These are phyloP conservation scores for Neodidymelliopsis sp. DNA, from an alignment of 2,329 filamentous ascomycete genomes.

Conservation along the genomic window DNA sequence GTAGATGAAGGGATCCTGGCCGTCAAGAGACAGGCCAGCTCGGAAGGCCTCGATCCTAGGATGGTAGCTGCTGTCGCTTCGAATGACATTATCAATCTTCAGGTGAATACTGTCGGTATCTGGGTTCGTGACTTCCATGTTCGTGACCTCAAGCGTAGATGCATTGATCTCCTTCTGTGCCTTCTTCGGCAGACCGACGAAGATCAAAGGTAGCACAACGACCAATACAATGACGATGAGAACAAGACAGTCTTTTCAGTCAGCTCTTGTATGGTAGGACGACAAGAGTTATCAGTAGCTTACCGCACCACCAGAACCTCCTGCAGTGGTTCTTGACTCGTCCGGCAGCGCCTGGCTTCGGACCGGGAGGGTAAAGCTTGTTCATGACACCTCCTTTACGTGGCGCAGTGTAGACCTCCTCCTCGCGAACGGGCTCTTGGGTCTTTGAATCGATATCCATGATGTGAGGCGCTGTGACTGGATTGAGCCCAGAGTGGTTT, in stretches of 20 bases:
- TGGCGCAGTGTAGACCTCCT: slow-evolving; percentile 28
- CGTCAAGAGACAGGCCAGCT: slow-evolving; percentile 58
- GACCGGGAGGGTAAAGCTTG: slow-evolving; percentile 45
- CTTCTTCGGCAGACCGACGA: slow-evolving; percentile 65
- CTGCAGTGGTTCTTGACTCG: slow-evolving; percentile 48
- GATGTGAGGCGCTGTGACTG: slow-evolving; percentile 1
- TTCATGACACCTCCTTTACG: slow-evolving; percentile 42
- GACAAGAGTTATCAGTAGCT: slow-evolving; percentile 11
- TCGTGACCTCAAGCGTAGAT: slow-evolving; percentile 59
- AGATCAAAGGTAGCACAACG: slow-evolving; percentile 65
- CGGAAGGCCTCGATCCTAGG: slow-evolving; percentile 63
- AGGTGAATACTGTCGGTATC: slow-evolving; percentile 58
- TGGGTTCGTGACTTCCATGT: slow-evolving; percentile 61
- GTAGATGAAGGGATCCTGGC: slow-evolving; percentile 52
- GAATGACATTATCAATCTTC: slow-evolving; percentile 57
- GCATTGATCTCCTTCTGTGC: slow-evolving; percentile 63
- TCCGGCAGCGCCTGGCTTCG: slow-evolving; percentile 38
- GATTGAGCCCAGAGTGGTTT: background rate
- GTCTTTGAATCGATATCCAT: slow-evolving; percentile 37
- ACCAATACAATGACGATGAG: slow-evolving; percentile 61
- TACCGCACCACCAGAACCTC: slow-evolving; percentile 51
- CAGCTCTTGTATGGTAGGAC: background rate
- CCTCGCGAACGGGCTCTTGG: slow-evolving; percentile 12
- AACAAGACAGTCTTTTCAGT: slow-evolving; percentile 54
- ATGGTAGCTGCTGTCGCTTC: slow-evolving; percentile 59